A percentile compares a stretch with the other conserved stretches of the same genome.
These are phyloP conservation scores for Fraxinus paxiana DNA, from an alignment of 305 asterid species.

Conservation along the genomic window DNA sequence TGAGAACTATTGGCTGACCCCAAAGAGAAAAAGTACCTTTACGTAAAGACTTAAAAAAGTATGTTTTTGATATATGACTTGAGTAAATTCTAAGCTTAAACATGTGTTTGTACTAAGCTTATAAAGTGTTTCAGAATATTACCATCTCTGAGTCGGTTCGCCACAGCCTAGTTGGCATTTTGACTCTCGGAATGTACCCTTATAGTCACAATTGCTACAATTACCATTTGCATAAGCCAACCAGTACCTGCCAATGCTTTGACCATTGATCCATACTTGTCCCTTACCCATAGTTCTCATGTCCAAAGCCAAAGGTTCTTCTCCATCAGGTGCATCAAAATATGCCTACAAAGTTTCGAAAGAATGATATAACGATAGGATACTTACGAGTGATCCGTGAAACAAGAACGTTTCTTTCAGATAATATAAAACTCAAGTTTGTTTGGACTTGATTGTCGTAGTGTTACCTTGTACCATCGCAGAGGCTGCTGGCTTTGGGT, in stretches of 20 bases:
- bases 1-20: not conserved
- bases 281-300: conserved; percentile 82
- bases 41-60: not conserved
- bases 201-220: conserved; percentile 53
- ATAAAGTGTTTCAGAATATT: not conserved
- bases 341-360: conserved; percentile 41
- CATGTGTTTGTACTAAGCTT: not conserved
- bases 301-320: conserved; percentile 73
- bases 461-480: conserved; percentile 69
- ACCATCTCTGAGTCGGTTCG: conserved; percentile 68
- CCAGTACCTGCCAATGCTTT: conserved; percentile 80
- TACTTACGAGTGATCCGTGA: not conserved
- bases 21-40: not conserved
- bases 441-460: not conserved
- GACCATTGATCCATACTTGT: conserved; percentile 85
- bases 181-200: conserved; percentile 44
- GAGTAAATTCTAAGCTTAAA: not conserved
- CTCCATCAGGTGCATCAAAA: conserved; percentile 63
- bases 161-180: conserved; percentile 77
- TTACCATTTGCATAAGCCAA: conserved; percentile 45
- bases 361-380: not conserved
- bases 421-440: not conserved
- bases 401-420: not conserved
- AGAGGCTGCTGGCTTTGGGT: conserved; percentile 45
- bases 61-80: not conserved